Evolutionary conservation across 2,329 filamentous ascomycete species (phyloP).

Genomic region (Proliferodiscus dingleyae): DNA sequence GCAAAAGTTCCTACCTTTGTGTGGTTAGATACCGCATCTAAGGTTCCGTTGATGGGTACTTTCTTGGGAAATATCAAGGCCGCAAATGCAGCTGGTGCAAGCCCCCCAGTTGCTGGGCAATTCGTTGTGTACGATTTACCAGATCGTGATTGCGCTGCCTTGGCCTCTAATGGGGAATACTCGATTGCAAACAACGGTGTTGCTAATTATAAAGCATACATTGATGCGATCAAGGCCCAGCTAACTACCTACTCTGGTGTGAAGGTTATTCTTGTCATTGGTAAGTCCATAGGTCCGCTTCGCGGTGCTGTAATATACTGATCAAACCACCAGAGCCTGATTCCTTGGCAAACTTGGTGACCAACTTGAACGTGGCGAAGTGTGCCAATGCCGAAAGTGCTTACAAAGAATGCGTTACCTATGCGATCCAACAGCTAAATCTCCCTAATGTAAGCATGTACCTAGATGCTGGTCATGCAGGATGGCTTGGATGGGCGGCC

Average conservation of each 20-base stretch:
- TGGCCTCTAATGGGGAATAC: constrained; percentile 59
- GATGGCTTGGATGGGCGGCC: constrained; percentile 54
- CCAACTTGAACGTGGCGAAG: constrained; percentile 47
- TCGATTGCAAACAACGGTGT: constrained; percentile 45
- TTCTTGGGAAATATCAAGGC: constrained; percentile 43
- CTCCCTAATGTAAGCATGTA: constrained; percentile 55
- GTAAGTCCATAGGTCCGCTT: constrained; percentile 28
- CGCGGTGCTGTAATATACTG: constrained; percentile 5
- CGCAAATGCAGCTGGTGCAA: constrained; percentile 44
- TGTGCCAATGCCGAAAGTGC: constrained; percentile 43
- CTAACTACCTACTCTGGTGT: constrained; percentile 51
- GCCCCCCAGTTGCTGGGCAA: constrained; percentile 40
- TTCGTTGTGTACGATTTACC: constrained; percentile 62
- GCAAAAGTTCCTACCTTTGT: constrained; percentile 47
- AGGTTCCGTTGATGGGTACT: constrained; percentile 43
- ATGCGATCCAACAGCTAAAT: constrained; percentile 48
- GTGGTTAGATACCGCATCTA: constrained; percentile 47
- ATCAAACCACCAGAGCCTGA: constrained; percentile 41
- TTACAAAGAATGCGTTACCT: constrained; percentile 46
- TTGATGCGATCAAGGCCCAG: constrained; percentile 48
- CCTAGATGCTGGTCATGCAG: constrained; percentile 52
- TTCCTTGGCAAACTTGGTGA: constrained; percentile 54
- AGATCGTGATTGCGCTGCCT: constrained; percentile 58
- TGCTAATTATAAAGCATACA: constrained; percentile 48
- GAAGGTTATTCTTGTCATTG: constrained; percentile 42